Evolutionary conservation across 208 protist species (phyloP).

Genomic region (Leishmania mexicana): DNA sequence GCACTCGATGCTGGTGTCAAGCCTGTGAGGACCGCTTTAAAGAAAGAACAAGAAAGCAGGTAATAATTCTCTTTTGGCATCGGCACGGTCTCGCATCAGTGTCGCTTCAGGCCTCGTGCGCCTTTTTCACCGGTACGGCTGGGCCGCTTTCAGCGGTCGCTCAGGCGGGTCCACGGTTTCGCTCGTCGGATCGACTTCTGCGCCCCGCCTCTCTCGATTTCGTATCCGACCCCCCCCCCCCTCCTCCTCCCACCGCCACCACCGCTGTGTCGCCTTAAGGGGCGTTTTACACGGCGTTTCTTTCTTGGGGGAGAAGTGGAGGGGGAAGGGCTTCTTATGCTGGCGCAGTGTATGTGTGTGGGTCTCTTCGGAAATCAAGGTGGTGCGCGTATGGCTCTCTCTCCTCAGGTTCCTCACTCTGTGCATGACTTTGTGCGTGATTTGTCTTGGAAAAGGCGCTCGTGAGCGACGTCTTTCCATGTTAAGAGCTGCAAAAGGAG

Average conservation of each 20-base stretch:
- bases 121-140: not conserved
- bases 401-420: not conserved
- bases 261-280: not conserved
- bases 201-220: not conserved
- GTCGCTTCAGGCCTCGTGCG: not conserved
- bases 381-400: not conserved
- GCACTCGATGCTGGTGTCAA: slow-evolving; percentile 52
- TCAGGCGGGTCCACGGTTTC: not conserved
- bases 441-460: not conserved
- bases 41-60: not conserved
- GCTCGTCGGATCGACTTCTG: not conserved
- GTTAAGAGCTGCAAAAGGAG: not conserved
- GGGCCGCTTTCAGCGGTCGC: not conserved
- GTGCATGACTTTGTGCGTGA: not conserved
- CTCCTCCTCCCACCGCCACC: not conserved
- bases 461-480: not conserved
- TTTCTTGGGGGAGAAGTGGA: not conserved
- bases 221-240: no score
- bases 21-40: slow-evolving; percentile 35
- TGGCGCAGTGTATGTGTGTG: not conserved
- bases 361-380: not conserved
- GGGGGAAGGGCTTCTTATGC: not conserved
- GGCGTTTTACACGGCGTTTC: not conserved
- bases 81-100: not conserved
- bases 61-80: not conserved